Percentiles rank a stretch among this genome's conserved stretches.
phyloP scores from a whole-genome alignment of 345 rosid species.

The Noccaea bulbosa region DNA sequence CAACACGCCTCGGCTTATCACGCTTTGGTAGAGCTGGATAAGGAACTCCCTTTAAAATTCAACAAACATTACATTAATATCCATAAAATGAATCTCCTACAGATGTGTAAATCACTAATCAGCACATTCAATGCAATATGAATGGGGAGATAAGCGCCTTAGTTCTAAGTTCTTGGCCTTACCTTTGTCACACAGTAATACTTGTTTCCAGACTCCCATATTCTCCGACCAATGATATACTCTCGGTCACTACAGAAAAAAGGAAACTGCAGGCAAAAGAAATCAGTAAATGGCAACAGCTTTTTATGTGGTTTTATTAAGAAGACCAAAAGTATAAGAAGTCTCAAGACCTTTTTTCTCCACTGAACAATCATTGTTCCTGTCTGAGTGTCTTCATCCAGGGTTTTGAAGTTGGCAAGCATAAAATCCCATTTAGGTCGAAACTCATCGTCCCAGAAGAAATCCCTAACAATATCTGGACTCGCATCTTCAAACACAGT shows the following conservation, averaged over 20 bases:
- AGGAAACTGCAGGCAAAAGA: slow-evolving; percentile 74
- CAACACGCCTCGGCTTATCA: slow-evolving; percentile 97
- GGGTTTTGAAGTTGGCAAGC: slow-evolving; percentile 73
- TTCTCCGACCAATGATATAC: slow-evolving; percentile 86
- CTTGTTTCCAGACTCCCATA: slow-evolving; percentile 87
- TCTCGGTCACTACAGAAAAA: slow-evolving; percentile 99
- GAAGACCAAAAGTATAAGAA: slow-evolving; percentile 16
- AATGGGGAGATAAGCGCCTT: background rate
- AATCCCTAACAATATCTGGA: slow-evolving; percentile 92
- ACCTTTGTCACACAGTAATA: slow-evolving; percentile 97
- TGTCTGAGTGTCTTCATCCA: slow-evolving; percentile 75
- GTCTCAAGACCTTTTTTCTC: slow-evolving; percentile 75
- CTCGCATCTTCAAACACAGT: slow-evolving; percentile 93
- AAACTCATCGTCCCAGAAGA: slow-evolving; percentile 99
- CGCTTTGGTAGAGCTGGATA: slow-evolving; percentile 68
- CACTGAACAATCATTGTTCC: slow-evolving; percentile 86
- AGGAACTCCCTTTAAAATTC: slow-evolving; percentile 71
- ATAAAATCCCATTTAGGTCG: slow-evolving; percentile 96
- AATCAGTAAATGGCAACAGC: slow-evolving; percentile 2
- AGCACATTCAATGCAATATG: background rate
- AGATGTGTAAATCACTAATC: too few species aligned
- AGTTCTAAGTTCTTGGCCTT: slow-evolving; percentile 7
- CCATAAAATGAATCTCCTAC: background rate
- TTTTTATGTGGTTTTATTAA: background rate
- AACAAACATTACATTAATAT: background rate